Percentiles rank a stretch among this genome's conserved stretches.
Conservation (phyloP, 257 asterid genomes). For the Eucommia ulmoides region DNA sequence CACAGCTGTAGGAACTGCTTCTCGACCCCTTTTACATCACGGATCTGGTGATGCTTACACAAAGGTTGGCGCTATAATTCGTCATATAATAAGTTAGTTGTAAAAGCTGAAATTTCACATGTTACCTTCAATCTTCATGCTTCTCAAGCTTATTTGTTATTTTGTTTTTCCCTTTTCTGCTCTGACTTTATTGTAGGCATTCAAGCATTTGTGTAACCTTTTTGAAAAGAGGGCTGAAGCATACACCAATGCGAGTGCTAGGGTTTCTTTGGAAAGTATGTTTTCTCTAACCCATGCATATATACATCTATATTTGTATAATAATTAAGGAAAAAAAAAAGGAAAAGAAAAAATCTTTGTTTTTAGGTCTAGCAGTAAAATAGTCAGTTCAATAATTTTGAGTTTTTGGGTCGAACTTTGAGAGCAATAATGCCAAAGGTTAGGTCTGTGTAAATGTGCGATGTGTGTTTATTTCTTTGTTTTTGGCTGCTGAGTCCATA, state of each 20-base stretch:
- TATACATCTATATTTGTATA: background rate
- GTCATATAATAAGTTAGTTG: background rate
- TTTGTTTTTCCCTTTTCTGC: background rate
- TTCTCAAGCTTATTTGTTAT: background rate
- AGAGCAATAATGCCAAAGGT: background rate
- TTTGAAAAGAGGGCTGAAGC: constrained; percentile 70
- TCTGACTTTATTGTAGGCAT: constrained; percentile 34
- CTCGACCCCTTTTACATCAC: constrained; percentile 69
- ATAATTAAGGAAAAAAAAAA: no score
- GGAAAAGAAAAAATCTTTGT: background rate
- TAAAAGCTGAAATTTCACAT: background rate
- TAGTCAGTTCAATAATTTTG: background rate
- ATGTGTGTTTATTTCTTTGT: background rate
- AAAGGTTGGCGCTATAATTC: constrained; percentile 23
- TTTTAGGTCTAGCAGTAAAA: background rate
- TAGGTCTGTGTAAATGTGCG: background rate
- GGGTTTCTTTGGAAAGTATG: constrained; percentile 72
- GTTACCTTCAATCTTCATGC: background rate
- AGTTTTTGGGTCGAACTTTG: background rate
- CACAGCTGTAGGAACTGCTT: constrained; percentile 54
- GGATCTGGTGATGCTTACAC: constrained; percentile 69
- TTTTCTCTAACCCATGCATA: background rate
- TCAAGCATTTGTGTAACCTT: constrained; percentile 52
- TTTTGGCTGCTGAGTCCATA: no score
- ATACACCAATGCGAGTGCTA: constrained; percentile 58